These are phyloP conservation scores for Plantago elongata DNA, from an alignment of 257 asterid genomes.

Conservation along the genomic window DNA sequence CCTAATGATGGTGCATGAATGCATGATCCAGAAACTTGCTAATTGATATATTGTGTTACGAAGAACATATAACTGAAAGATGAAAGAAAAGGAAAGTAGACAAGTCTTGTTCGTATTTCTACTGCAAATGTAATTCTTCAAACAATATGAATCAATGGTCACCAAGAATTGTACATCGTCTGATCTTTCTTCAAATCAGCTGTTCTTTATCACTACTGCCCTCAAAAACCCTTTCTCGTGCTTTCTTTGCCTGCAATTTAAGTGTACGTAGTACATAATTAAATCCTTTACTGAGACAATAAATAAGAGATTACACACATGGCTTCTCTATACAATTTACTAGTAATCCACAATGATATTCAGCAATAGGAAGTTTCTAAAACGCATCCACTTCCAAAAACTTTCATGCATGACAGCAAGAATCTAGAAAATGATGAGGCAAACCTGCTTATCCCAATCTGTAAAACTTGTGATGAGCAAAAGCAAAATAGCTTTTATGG, in stretches of 20 bases:
- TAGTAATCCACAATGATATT: background rate
- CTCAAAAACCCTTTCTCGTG: slow-evolving; percentile 8
- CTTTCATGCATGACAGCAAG: background rate
- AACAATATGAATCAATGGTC: too few relatives aligned
- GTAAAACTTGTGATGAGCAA: slow-evolving; percentile 36
- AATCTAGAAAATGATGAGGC: background rate
- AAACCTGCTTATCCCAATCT: slow-evolving; percentile 40
- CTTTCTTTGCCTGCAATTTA: slow-evolving; percentile 9
- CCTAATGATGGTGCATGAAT: too few relatives aligned
- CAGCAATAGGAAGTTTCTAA: background rate
- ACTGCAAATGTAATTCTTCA: too few relatives aligned
- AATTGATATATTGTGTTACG: too few relatives aligned
- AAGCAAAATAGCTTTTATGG: slow-evolving; percentile 30
- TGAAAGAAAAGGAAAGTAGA: too few relatives aligned
- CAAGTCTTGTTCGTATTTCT: too few relatives aligned
- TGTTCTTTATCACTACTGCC: background rate
- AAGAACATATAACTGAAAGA: too few relatives aligned
- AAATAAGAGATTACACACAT: background rate
- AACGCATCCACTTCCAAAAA: background rate
- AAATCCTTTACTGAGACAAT: background rate
- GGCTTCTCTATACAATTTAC: background rate
- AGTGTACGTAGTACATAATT: background rate
- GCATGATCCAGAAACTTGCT: too few relatives aligned
- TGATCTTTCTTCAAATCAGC: background rate
- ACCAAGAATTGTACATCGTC: background rate